phyloP scores from a whole-genome alignment of 2,329 filamentous ascomycete genomes.

The Xylaria sp. region DNA sequence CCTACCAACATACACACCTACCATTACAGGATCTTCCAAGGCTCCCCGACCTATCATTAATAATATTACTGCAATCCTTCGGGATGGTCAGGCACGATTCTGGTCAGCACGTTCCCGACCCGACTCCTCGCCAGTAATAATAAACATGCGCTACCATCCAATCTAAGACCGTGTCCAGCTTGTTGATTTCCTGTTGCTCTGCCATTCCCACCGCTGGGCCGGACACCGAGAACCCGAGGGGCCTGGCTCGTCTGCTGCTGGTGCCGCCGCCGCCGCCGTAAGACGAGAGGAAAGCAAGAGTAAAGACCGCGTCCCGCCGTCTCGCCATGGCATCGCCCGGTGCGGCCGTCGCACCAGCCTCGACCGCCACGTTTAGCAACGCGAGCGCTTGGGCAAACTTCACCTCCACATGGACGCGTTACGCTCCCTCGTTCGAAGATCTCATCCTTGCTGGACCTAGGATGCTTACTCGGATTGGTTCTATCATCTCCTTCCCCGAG shows the following conservation, averaged over 20 bases:
- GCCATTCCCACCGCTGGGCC: slow-evolving; percentile 9
- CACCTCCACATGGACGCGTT: slow-evolving; percentile 64
- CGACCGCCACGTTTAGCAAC: slow-evolving; percentile 54
- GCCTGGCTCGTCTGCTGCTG: neutral
- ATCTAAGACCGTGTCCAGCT: slow-evolving; percentile 24
- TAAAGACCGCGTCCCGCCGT: neutral
- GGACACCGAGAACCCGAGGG: slow-evolving; percentile 15
- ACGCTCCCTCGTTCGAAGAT: slow-evolving; percentile 73
- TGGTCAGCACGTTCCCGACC: slow-evolving; percentile 8
- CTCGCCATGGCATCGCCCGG: slow-evolving; percentile 47
- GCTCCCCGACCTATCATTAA: slow-evolving; percentile 13
- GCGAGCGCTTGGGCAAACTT: slow-evolving; percentile 63
- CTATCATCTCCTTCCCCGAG: slow-evolving; percentile 69
- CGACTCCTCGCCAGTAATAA: neutral
- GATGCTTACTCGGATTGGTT: slow-evolving; percentile 70
- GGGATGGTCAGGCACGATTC: slow-evolving; percentile 21
- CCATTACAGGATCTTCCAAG: neutral
- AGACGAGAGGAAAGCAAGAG: slow-evolving; percentile 12
- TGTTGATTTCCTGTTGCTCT: slow-evolving; percentile 13
- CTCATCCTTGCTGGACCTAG: slow-evolving; percentile 75
- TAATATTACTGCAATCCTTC: neutral
- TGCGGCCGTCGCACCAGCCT: slow-evolving; percentile 44
- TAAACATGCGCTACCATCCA: slow-evolving; percentile 25
- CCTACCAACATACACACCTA: neutral
- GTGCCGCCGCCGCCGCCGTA: neutral